Evolutionary conservation across 805 yeast species (phyloP).

Genomic region (Vanderwaltozyma verrucispora): DNA sequence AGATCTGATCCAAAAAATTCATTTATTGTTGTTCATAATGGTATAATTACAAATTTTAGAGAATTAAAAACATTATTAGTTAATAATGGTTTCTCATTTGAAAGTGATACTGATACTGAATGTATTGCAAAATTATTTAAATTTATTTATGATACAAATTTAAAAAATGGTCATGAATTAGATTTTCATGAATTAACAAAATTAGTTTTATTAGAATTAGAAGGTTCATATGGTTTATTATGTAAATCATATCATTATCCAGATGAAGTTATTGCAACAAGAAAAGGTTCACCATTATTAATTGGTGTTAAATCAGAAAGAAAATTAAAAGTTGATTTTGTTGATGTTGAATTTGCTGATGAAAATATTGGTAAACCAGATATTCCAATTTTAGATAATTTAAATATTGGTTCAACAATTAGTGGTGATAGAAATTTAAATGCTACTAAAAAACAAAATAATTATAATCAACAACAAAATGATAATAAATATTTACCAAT

Average conservation of each 20-base stretch:
- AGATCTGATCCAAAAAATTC: slow-evolving; percentile 75
- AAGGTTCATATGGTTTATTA: slow-evolving; percentile 95
- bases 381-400: slow-evolving; percentile 20
- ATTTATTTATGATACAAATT: slow-evolving; percentile 73
- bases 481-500: slow-evolving; percentile 35
- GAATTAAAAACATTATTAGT: slow-evolving; percentile 75
- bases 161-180: slow-evolving; percentile 60
- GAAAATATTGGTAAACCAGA: slow-evolving; percentile 30
- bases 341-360: slow-evolving; percentile 95
- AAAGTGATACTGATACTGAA: slow-evolving; percentile 94
- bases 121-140: slow-evolving; percentile 93
- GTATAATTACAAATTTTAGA: slow-evolving; percentile 93
- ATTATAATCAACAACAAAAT: slow-evolving; percentile 1
- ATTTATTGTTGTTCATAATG: slow-evolving; percentile 92
- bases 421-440: slow-evolving; percentile 1
- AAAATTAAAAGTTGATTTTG: slow-evolving; percentile 94
- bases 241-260: slow-evolving; percentile 90
- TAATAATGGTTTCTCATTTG: slow-evolving; percentile 73
- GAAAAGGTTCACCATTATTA: slow-evolving; percentile 95
- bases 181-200: slow-evolving; percentile 91
- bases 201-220: slow-evolving; percentile 83
- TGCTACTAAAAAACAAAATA: background rate
- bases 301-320: slow-evolving; percentile 96
- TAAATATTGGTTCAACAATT: slow-evolving; percentile 3
- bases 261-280: slow-evolving; percentile 90